Percentiles rank a stretch among this genome's conserved stretches.
phyloP scores from a whole-genome alignment of 176 grass and related monocot species.

The Paspalum vaginatum region DNA sequence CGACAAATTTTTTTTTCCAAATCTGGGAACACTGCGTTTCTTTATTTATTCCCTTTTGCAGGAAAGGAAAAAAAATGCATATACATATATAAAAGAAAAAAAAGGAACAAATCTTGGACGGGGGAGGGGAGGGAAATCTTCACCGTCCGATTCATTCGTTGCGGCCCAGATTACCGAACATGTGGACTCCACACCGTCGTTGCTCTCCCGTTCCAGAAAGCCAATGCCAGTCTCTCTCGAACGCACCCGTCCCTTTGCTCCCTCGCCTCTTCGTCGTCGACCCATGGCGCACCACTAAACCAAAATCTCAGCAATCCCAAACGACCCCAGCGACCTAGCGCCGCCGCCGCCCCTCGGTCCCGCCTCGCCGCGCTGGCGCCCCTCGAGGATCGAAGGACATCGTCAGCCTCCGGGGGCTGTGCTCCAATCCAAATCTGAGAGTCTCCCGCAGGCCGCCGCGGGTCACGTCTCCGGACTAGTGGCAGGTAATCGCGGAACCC shows the following conservation, averaged over 20 bases:
- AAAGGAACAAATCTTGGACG: too few relatives aligned
- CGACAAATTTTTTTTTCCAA: too few relatives aligned
- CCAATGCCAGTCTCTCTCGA: too few relatives aligned
- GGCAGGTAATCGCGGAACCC: constrained; percentile 29
- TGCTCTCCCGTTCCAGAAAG: not conserved
- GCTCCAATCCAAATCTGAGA: constrained; percentile 10
- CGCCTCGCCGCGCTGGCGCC: not conserved
- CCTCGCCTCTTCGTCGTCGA: not conserved
- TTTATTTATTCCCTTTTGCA: too few relatives aligned
- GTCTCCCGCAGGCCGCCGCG: not conserved
- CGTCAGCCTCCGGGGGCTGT: not conserved
- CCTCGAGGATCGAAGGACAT: not conserved
- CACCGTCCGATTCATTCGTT: not conserved
- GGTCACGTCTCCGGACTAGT: not conserved
- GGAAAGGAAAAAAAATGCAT: too few relatives aligned
- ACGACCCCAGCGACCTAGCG: constrained; percentile 6
- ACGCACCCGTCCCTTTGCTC: not conserved
- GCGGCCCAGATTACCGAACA: not conserved
- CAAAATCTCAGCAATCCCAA: constrained; percentile 11
- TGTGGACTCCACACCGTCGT: not conserved
- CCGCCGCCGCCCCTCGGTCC: not conserved
- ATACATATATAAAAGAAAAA: too few relatives aligned
- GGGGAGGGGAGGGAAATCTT: not conserved
- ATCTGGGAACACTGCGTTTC: too few relatives aligned
- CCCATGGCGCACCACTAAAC: not conserved